These are phyloP conservation scores for Physaria fendleri DNA, from an alignment of 345 rosid genomes.

Conservation along the genomic window DNA sequence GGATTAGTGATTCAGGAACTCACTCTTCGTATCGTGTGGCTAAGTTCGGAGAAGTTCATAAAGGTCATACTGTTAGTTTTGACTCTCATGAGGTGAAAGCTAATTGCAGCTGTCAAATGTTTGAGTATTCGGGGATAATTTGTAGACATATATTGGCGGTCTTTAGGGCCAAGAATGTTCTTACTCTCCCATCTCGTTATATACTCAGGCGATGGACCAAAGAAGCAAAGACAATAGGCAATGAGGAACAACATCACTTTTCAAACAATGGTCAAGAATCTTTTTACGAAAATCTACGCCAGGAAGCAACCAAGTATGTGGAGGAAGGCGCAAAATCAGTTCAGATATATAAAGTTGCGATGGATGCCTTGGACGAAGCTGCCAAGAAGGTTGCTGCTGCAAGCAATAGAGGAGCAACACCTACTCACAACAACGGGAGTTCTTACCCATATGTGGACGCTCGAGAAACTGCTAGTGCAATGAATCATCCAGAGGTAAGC, in stretches of 20 bases:
- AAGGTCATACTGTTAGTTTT: conserved; percentile 50
- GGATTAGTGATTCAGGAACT: conserved; percentile 50
- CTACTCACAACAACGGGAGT: conserved; percentile 34
- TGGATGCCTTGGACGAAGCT: conserved; percentile 68
- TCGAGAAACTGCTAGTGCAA: conserved; percentile 33
- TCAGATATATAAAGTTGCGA: conserved; percentile 59
- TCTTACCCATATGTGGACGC: conserved; percentile 35
- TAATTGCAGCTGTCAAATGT: conserved; percentile 75
- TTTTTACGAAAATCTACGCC: conserved; percentile 56
- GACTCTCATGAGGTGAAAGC: conserved; percentile 64
- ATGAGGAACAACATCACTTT: conserved; percentile 37
- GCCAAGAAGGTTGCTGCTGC: conserved; percentile 50
- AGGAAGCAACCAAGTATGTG: conserved; percentile 65
- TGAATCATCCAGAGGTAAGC: conserved; percentile 47
- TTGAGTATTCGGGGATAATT: conserved; percentile 69
- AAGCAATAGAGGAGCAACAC: conserved; percentile 36
- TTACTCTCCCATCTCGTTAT: conserved; percentile 62
- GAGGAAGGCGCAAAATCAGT: conserved; percentile 82
- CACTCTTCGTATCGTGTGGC: conserved; percentile 52
- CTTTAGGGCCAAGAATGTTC: conserved; percentile 65
- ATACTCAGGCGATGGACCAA: conserved; percentile 74
- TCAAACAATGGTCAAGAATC: conserved; percentile 43
- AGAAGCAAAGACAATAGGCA: conserved; percentile 51
- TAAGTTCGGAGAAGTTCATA: conserved; percentile 61
- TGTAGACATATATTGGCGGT: conserved; percentile 74